Evolutionary conservation across 352 stramenopile genomes (phyloP), one percentile per base, ranked within the genome.

Genomic region (Blastocystis sp.): DNA sequence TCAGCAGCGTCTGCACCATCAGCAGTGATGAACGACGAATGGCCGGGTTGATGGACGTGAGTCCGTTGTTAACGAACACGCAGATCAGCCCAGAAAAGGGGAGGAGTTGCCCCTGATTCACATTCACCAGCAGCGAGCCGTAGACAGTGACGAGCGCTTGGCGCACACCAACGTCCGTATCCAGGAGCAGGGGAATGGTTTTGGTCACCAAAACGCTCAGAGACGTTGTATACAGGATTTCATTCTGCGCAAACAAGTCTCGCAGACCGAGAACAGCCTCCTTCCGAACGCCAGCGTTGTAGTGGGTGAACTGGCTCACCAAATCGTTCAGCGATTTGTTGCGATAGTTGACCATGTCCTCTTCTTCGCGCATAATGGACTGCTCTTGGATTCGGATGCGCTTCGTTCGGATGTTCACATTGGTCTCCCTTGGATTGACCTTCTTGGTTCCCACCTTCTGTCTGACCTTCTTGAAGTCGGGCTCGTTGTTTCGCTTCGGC

Each of bases 251-350:
- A 57, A 84, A 84, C 28, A 84, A 68, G 19, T 84, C 74, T n/a
- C 60, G 45, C 74, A 84, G 42, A 17, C 74, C 74, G 9, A 84
- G 38, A 34, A 84, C 57, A 84, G 74, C 74, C 38, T 84, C 74
- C 48, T 69, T 84, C 19, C 74, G 2, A 1, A 57, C 60, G 48
- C 43, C 66, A 24, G 74, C 28, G 34, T 64, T 84, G 74, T 59
- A 84, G 42, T 84, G 74, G 2, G 74, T 70, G 74, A 84, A 84
- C 52, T 84, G 74, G 19, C 74, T 28, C 24, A 84, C 74, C 74
- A 84, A 84, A 38, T 84, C 74, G n/a, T 14, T 64, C n/a, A 84
- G 57, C n/a, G 74, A 84, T 28, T 84, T 84, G n/a, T 84, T 84
- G 17, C 34, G 48, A 21, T 61, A 84, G 48, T 84, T 84, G 6